These are phyloP conservation scores for Quercus ilex DNA, from an alignment of 306 rosid species.

Conservation along the genomic window DNA sequence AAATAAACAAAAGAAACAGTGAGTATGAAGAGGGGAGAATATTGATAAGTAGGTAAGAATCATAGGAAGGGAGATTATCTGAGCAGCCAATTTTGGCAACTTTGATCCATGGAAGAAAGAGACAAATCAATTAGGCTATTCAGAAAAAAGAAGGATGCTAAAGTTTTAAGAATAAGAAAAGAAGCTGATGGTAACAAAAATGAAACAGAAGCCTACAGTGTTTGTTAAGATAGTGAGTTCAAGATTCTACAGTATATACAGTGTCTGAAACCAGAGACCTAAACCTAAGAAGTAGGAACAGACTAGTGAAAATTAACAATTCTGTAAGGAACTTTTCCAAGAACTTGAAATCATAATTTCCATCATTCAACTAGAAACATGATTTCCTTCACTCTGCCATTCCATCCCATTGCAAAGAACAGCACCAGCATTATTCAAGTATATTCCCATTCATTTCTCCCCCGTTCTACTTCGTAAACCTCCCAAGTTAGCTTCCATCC, in stretches of 20 bases:
- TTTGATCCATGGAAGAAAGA: slow-evolving; percentile 3
- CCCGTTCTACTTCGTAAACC: slow-evolving; percentile 29
- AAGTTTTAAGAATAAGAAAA: neutral
- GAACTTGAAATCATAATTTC: slow-evolving; percentile 9
- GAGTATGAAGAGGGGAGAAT: slow-evolving; percentile 15
- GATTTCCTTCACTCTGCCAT: slow-evolving; percentile 28
- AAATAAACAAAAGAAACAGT: slow-evolving; percentile 20
- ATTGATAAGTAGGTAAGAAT: slow-evolving; percentile 3
- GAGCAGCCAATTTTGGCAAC: slow-evolving; percentile 10
- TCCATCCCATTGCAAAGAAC: slow-evolving; percentile 25
- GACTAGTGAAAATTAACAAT: neutral
- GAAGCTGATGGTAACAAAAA: neutral
- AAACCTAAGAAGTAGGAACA: neutral
- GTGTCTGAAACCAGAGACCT: neutral
- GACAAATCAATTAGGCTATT: neutral
- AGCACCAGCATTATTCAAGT: slow-evolving; percentile 7
- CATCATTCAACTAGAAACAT: slow-evolving; percentile 17
- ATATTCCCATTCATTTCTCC: slow-evolving; percentile 13
- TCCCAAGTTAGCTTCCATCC: slow-evolving; percentile 24
- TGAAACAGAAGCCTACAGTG: slow-evolving; percentile 6
- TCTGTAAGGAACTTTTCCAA: neutral
- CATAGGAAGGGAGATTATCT: slow-evolving; percentile 12
- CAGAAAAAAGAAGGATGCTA: slow-evolving; percentile 4
- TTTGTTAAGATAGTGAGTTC: slow-evolving; percentile 8
- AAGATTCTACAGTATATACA: slow-evolving; percentile 19